Conservation (phyloP, 2,329 filamentous ascomycete genomes). For the Thielaviopsis populi region DNA sequence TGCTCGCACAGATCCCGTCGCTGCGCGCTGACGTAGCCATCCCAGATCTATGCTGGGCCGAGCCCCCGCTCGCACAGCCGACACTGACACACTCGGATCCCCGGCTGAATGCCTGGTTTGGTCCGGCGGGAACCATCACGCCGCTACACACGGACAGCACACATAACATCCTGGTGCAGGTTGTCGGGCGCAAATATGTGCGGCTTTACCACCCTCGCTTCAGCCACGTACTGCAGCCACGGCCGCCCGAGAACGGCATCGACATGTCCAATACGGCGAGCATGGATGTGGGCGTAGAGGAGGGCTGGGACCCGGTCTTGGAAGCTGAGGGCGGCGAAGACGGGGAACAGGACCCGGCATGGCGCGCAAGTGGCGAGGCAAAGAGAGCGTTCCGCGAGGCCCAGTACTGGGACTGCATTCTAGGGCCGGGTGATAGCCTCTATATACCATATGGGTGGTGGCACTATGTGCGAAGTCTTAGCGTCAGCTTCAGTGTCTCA, state of each 20-base stretch:
- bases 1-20: constrained; percentile 67
- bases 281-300: constrained; percentile 58
- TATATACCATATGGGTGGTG: constrained; percentile 94
- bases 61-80: constrained; percentile 41
- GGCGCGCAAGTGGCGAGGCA: constrained; percentile 19
- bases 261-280: constrained; percentile 86
- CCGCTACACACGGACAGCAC: constrained; percentile 89
- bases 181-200: constrained; percentile 85
- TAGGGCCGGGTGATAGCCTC: constrained; percentile 68
- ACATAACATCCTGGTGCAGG: constrained; percentile 81
- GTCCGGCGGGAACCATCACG: constrained; percentile 73
- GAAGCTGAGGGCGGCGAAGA: constrained; percentile 19
- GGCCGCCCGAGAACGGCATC: constrained; percentile 51
- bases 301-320: constrained; percentile 38
- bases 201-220: constrained; percentile 62
- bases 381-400: constrained; percentile 38
- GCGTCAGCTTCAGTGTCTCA: constrained; percentile 81
- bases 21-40: constrained; percentile 61
- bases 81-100: constrained; percentile 36
- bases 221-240: constrained; percentile 43
- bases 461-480: constrained; percentile 85
- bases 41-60: constrained; percentile 73
- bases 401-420: constrained; percentile 58
- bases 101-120: constrained; percentile 82
- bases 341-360: constrained; percentile 26